A percentile compares a stretch with the other conserved stretches of the same genome.
Evolutionary conservation across 495 filamentous ascomycete species (phyloP).

Genomic region (Xylaria flabelliformis): DNA sequence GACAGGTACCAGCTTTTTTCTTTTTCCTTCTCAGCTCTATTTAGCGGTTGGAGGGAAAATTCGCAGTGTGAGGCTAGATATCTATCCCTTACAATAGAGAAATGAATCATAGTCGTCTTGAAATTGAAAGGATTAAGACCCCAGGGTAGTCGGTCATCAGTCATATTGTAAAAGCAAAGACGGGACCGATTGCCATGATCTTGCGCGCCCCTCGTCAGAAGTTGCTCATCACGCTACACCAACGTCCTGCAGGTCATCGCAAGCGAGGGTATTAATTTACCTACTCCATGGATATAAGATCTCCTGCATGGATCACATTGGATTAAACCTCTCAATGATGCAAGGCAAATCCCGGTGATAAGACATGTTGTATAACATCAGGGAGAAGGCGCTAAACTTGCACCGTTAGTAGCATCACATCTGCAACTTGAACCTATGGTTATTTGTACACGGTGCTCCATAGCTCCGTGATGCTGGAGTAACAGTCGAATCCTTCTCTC

Average conservation of each 20-base stretch:
- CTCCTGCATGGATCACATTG: conserved; percentile 18
- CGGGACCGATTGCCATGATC: neutral
- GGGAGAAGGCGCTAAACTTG: conserved; percentile 11
- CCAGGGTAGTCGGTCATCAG: neutral
- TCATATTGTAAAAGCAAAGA: neutral
- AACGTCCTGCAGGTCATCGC: conserved; percentile 25
- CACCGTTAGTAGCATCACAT: neutral
- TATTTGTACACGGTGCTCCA: neutral
- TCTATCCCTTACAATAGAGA: neutral
- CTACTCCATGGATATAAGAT: conserved; percentile 24
- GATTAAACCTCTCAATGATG: conserved; percentile 9
- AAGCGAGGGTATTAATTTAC: conserved; percentile 21
- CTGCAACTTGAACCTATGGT: neutral
- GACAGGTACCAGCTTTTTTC: neutral
- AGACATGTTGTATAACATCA: neutral
- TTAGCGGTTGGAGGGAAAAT: neutral
- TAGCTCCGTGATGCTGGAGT: neutral
- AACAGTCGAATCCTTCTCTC: neutral
- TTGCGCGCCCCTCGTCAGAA: conserved; percentile 1
- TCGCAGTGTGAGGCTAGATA: neutral
- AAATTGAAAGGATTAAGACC: neutral
- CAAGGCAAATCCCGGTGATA: conserved; percentile 11
- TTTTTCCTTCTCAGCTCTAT: neutral
- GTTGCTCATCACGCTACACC: conserved; percentile 10
- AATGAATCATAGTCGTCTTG: neutral